Conservation (phyloP, 257 asterid genomes). For the Dorcoceras hygrometricum region DNA sequence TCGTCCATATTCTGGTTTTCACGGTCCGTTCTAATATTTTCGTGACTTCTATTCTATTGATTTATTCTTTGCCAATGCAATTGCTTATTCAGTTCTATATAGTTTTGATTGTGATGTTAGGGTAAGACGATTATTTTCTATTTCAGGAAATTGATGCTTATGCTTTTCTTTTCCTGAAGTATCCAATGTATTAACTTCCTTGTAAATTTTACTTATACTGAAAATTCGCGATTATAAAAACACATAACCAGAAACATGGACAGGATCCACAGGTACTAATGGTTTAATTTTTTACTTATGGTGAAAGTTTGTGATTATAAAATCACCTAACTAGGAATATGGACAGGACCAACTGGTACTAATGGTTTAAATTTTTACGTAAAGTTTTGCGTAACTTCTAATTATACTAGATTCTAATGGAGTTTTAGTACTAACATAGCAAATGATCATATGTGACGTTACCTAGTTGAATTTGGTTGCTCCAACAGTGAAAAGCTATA, state of each 20-base stretch:
- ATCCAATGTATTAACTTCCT: conserved; percentile 6
- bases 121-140: conserved; percentile 7
- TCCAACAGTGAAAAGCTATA: not conserved
- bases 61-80: not conserved
- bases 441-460: not conserved
- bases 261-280: not conserved
- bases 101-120: conserved; percentile 10
- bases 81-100: conserved; percentile 13
- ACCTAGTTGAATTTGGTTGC: not conserved
- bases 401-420: not conserved
- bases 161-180: conserved; percentile 8
- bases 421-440: not conserved
- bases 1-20: conserved; percentile 83
- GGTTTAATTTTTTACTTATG: no score
- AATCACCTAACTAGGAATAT: not conserved
- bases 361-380: no score
- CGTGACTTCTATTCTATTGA: conserved; percentile 14
- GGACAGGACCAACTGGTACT: not conserved
- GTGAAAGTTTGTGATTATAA: no score
- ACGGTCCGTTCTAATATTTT: conserved; percentile 52
- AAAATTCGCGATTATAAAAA: no score
- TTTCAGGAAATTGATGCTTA: conserved; percentile 15
- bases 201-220: not conserved
- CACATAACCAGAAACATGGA: not conserved
- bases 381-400: not conserved